Evolutionary conservation across 2,329 filamentous ascomycete species (phyloP).

Genomic region (Colletotrichum chrysophilum): DNA sequence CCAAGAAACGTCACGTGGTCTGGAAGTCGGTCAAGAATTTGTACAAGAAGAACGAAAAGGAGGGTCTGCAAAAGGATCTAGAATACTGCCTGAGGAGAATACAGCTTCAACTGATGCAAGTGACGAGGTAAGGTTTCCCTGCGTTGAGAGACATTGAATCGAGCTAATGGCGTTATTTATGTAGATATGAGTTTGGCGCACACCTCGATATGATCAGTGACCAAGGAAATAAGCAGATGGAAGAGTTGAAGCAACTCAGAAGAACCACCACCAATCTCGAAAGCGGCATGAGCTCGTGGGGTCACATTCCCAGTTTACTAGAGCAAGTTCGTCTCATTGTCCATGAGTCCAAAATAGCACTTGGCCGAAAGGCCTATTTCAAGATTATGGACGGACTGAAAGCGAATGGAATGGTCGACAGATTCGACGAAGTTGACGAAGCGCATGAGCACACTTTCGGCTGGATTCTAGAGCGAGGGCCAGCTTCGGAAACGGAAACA

Average conservation of each 20-base stretch:
- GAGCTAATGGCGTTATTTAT: background rate
- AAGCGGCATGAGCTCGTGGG: background rate
- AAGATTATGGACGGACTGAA: background rate
- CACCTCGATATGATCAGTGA: background rate
- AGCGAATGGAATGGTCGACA: background rate
- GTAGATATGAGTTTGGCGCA: background rate
- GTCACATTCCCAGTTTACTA: background rate
- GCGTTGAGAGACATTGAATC: too few relatives aligned
- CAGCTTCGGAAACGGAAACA: background rate
- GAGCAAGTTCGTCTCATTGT: background rate
- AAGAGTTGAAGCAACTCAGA: background rate
- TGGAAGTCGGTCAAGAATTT: background rate
- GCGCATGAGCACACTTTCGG: background rate
- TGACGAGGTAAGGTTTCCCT: background rate
- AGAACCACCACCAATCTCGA: background rate
- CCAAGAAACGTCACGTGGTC: background rate
- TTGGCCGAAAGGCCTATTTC: background rate
- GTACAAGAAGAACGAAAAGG: background rate
- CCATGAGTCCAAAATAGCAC: background rate
- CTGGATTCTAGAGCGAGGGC: background rate
- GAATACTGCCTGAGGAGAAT: background rate
- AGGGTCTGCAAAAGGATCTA: background rate
- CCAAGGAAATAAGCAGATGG: background rate
- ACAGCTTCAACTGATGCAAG: background rate
- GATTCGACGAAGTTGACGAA: background rate